Base-by-base conservation (phyloP, 2,329 filamentous ascomycete genomes). In the Cercospora sp. region DNA sequence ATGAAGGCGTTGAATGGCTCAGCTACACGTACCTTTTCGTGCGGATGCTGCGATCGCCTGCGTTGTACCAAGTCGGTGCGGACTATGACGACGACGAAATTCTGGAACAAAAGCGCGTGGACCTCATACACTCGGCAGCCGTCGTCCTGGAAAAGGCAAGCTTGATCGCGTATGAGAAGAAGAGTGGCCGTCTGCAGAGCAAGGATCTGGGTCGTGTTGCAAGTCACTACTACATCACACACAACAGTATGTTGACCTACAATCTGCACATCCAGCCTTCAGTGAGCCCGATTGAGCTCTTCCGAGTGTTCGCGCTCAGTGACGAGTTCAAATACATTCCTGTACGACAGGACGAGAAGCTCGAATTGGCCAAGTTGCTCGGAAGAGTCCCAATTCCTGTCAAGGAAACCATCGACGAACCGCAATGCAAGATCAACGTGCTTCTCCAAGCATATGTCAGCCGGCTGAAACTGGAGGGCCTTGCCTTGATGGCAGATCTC, bases 241-340 rank as follows among this genome's bases (percentile, higher is more conserved):
- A 97, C 80, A 92, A 89, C 73, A 98, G 94, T 13, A 99, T 99
- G 95, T 87, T 94, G 73, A 97, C 92, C 1, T 99, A 99, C 83
- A 97, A 97, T 79, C 92, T 91, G 77, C 90, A 98, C 73, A 92
- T 99, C 59, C 94, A 97, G 78, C 93, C 94, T 13, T 93, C 91
- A 10, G 95, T 97, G 74, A 93, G 91, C 28, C 92, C 92, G 5
- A 97, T 99, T 71, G 95, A 99, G 81, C 87, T 99, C 51, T 98
- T 99, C 88, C 90, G 96, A 51, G 90, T 99, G 30, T 99, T 99
- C 78, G 91, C 96, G 12, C 86, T 98, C 40, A 98, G 95, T 77
- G 93, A 96, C 65, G 95, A 99, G 80, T 99, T 99, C 86, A 98
- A 97, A 80, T 99, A 97, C 80, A 99, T 99, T 51, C 95, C 95